These are phyloP conservation scores for Suillus americanus DNA, from an alignment of 768 basidiomycete genomes.

Conservation along the genomic window DNA sequence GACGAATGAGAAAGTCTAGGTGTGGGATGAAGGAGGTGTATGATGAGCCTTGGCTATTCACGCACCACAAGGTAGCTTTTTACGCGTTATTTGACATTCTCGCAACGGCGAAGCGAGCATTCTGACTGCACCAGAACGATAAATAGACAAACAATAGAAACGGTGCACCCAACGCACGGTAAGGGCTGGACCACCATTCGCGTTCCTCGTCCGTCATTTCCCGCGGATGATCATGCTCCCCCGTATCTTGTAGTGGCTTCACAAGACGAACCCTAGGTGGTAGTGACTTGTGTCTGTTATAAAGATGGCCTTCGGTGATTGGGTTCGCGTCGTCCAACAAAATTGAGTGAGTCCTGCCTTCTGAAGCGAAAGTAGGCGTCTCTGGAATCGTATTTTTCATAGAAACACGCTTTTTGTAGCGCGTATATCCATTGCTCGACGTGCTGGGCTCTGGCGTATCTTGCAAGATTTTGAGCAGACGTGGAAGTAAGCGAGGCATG, in stretches of 20 bases:
- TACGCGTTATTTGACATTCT: constrained; percentile 47
- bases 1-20: constrained; percentile 66
- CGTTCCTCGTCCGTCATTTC: constrained; percentile 65
- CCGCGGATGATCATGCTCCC: constrained; percentile 40
- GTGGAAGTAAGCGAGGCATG: constrained; percentile 75
- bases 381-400: constrained; percentile 34
- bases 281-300: constrained; percentile 54
- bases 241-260: constrained; percentile 20
- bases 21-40: constrained; percentile 5
- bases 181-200: constrained; percentile 73
- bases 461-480: constrained; percentile 48
- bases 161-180: constrained; percentile 45
- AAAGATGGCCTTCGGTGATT: constrained; percentile 48
- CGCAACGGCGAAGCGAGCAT: constrained; percentile 71
- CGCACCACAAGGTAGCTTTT: constrained; percentile 59
- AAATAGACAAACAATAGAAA: background rate
- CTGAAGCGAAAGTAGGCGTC: constrained; percentile 45
- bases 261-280: constrained; percentile 46
- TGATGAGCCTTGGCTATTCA: background rate
- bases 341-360: constrained; percentile 54
- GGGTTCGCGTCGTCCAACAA: constrained; percentile 58
- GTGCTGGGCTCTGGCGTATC: constrained; percentile 28
- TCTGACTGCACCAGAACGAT: constrained; percentile 46
- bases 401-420: constrained; percentile 27
- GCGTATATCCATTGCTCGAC: constrained; percentile 9